Percentiles rank a stretch among this genome's conserved stretches.
These are phyloP conservation scores for Vitis rupestris DNA, from an alignment of 164 flowering plant genomes.

Conservation along the genomic window DNA sequence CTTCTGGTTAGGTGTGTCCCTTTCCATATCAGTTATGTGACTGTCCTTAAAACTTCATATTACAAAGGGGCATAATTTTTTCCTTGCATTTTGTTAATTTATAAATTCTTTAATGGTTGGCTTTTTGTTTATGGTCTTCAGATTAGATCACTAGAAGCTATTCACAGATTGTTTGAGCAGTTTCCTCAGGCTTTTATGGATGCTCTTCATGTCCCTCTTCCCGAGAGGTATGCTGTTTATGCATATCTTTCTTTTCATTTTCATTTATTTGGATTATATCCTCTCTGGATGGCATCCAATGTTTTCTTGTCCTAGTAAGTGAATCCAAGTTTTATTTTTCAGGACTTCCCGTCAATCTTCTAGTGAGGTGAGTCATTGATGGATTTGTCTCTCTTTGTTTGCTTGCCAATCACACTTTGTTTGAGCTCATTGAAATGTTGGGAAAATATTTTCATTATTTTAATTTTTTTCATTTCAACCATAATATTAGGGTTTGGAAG, in stretches of 20 bases:
- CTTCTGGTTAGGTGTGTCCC: background rate
- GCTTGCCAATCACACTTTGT: too few species aligned
- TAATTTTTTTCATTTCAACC: too few species aligned
- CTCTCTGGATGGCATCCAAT: background rate
- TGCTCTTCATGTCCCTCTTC: conserved; percentile 56
- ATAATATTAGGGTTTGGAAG: too few species aligned
- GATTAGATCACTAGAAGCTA: conserved; percentile 91
- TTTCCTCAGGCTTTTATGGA: conserved; percentile 88
- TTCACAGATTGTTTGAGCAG: conserved; percentile 82
- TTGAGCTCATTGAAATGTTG: too few species aligned
- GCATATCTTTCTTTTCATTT: background rate
- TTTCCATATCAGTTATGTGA: background rate
- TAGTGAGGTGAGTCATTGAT: conserved; percentile 45
- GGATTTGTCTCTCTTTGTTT: background rate
- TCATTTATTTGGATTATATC: background rate
- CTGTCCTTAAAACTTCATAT: too few species aligned
- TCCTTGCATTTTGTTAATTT: too few species aligned
- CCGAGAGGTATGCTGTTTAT: conserved; percentile 39
- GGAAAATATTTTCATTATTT: too few species aligned
- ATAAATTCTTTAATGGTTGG: background rate
- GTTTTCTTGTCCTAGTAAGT: conserved; percentile 4
- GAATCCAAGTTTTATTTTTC: conserved; percentile 26
- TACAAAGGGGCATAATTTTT: too few species aligned
- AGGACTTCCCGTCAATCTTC: conserved; percentile 48
- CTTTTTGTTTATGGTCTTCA: conserved; percentile 29